Percentiles rank a stretch among this genome's conserved stretches.
phyloP scores from a whole-genome alignment of 225 moss, liverwort and hornwort species.

The Asterella californica region DNA sequence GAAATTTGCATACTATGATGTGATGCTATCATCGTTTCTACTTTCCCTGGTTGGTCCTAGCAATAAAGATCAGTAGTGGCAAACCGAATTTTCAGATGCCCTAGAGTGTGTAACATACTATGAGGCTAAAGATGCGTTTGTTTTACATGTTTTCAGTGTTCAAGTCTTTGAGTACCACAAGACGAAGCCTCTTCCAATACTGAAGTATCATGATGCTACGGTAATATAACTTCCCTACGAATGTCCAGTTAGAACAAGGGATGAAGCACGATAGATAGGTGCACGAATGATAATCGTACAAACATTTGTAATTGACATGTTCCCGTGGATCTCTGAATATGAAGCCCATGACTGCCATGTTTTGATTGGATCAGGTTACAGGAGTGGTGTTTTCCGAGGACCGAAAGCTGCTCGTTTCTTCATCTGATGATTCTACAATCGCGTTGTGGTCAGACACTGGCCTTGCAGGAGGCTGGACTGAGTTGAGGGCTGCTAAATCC shows the following conservation, averaged over 20 bases:
- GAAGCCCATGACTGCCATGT: background rate
- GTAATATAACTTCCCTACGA: constrained; percentile 38
- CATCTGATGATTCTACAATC: constrained; percentile 44
- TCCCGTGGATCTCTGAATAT: background rate
- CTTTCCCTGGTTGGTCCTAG: background rate
- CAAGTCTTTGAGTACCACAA: constrained; percentile 73
- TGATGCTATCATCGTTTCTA: background rate
- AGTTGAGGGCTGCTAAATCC: no score
- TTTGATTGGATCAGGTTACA: constrained; percentile 30
- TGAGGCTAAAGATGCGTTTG: background rate
- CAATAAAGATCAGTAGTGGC: background rate
- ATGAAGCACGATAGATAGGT: background rate
- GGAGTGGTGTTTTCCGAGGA: constrained; percentile 40
- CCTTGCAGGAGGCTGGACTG: no score
- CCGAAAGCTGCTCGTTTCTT: constrained; percentile 37
- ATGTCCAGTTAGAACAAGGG: background rate
- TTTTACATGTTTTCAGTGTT: constrained; percentile 40
- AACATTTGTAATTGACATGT: background rate
- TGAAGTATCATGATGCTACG: constrained; percentile 81
- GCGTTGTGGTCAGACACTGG: constrained; percentile 33
- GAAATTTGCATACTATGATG: no score
- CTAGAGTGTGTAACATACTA: no score
- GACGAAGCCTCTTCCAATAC: constrained; percentile 62
- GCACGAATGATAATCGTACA: background rate
- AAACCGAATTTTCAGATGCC: background rate